phyloP scores from a whole-genome alignment of 805 yeast genomes.

The Wickerhamiella bombiphila region DNA sequence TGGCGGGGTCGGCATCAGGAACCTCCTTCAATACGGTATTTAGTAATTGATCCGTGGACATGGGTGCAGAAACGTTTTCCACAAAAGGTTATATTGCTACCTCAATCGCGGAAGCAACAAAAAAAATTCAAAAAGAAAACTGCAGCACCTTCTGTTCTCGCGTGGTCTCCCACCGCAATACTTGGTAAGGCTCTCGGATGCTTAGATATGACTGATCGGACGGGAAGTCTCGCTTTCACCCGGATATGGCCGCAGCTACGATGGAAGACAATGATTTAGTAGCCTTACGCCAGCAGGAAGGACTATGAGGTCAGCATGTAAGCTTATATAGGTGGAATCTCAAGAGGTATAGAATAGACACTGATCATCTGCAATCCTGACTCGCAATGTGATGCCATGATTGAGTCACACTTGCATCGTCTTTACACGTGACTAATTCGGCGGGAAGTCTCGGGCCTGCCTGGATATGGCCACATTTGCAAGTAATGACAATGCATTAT shows the following conservation, averaged over 20 bases:
- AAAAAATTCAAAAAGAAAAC: conserved; percentile 1
- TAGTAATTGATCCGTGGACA: conserved; percentile 15
- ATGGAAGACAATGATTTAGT: too few species aligned
- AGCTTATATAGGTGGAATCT: too few species aligned
- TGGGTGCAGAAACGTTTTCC: too few species aligned
- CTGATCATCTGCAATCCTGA: too few species aligned
- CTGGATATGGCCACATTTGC: too few species aligned
- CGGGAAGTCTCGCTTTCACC: conserved; percentile 3
- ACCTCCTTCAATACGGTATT: conserved; percentile 21
- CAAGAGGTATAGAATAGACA: too few species aligned
- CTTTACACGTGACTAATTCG: neutral
- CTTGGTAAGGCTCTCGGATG: conserved; percentile 5
- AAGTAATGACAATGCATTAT: too few species aligned
- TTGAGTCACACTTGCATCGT: too few species aligned
- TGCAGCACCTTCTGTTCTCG: conserved; percentile 9
- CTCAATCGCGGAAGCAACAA: neutral
- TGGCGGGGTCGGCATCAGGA: conserved; percentile 31
- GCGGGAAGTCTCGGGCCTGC: neutral
- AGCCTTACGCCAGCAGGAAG: too few species aligned
- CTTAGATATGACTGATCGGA: conserved; percentile 4
- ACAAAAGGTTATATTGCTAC: too few species aligned
- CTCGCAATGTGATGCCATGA: too few species aligned
- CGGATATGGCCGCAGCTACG: conserved; percentile 1
- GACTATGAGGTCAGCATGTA: too few species aligned
- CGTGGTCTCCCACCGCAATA: conserved; percentile 8